phyloP scores from a whole-genome alignment of 371 early-diverging fungal species.

The Syncephalastrum monosporum region DNA sequence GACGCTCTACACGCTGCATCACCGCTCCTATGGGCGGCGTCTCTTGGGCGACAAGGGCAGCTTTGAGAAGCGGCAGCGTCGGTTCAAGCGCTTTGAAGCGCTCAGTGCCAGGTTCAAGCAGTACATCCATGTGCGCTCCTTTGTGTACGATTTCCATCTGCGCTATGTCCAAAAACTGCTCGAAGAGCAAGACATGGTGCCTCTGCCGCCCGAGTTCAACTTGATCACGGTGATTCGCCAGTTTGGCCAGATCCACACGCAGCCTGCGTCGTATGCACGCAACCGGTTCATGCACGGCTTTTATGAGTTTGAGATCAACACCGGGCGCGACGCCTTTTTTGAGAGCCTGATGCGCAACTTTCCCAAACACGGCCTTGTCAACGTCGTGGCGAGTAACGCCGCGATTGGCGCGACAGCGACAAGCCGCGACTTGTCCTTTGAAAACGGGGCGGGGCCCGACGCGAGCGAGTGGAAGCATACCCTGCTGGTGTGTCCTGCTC shows the following conservation, averaged over 20 bases:
- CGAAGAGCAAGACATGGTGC: conserved; percentile 21
- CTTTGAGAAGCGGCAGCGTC: too few relatives aligned
- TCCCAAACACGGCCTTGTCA: conserved; percentile 59
- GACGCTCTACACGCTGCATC: conserved; percentile 69
- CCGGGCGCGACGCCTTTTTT: conserved; percentile 45
- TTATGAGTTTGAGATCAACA: conserved; percentile 35
- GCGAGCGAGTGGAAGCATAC: conserved; percentile 35
- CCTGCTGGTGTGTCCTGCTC: conserved; percentile 26
- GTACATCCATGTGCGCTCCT: conserved; percentile 78
- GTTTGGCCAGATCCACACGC: conserved; percentile 8
- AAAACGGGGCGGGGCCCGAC: not conserved
- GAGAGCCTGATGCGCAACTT: conserved; percentile 73
- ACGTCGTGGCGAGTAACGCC: conserved; percentile 14
- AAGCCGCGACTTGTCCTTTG: conserved; percentile 30
- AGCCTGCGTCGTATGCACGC: conserved; percentile 61
- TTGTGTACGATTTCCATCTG: conserved; percentile 81
- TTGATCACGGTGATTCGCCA: conserved; percentile 9
- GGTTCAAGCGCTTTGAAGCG: conserved; percentile 57
- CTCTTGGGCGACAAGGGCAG: not conserved
- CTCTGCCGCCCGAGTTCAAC: conserved; percentile 25
- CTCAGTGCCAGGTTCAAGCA: conserved; percentile 67
- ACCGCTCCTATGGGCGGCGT: conserved; percentile 48
- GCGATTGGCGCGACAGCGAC: conserved; percentile 30
- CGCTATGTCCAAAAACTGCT: conserved; percentile 62
- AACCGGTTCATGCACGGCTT: conserved; percentile 61